Percentiles rank a stretch among this genome's conserved stretches.
Evolutionary conservation across 1,284 basidiomycete species (phyloP).

Genomic region (Wolfiporia cocos): DNA sequence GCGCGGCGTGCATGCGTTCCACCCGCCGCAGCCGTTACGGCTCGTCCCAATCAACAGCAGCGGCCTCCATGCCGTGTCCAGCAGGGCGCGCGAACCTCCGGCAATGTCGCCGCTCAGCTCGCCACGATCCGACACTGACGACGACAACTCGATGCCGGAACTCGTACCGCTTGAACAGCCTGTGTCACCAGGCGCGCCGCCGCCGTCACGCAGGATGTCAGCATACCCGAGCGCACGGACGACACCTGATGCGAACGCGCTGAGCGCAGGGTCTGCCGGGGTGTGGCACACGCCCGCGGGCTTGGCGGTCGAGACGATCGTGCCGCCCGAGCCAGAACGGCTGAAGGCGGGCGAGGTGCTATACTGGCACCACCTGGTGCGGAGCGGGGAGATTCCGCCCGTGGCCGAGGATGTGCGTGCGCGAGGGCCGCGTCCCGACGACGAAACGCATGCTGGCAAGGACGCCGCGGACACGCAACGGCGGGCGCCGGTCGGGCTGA

Average conservation of each 20-base stretch:
- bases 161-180: not conserved
- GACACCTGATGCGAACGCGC: not conserved
- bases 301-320: not conserved
- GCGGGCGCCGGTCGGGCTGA: not conserved
- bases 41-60: no score
- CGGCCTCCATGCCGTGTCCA: not conserved
- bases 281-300: not conserved
- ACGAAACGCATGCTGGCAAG: no score
- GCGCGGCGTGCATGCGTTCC: slow-evolving; percentile 53
- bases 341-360: slow-evolving; percentile 62
- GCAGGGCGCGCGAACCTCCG: not conserved
- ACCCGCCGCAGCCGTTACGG: slow-evolving; percentile 24
- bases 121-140: not conserved
- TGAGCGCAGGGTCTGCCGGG: not conserved
- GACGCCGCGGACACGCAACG: not conserved
- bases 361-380: slow-evolving; percentile 75
- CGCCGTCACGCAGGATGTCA: not conserved
- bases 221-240: not conserved
- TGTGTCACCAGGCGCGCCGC: not conserved
- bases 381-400: slow-evolving; percentile 69
- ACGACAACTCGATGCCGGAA: not conserved
- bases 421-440: no score
- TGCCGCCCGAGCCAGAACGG: slow-evolving; percentile 7
- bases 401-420: slow-evolving; percentile 43
- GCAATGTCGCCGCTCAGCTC: not conserved